These are phyloP conservation scores for Xylariaceae sp. DNA, from an alignment of 2,329 filamentous ascomycete genomes.

Conservation along the genomic window DNA sequence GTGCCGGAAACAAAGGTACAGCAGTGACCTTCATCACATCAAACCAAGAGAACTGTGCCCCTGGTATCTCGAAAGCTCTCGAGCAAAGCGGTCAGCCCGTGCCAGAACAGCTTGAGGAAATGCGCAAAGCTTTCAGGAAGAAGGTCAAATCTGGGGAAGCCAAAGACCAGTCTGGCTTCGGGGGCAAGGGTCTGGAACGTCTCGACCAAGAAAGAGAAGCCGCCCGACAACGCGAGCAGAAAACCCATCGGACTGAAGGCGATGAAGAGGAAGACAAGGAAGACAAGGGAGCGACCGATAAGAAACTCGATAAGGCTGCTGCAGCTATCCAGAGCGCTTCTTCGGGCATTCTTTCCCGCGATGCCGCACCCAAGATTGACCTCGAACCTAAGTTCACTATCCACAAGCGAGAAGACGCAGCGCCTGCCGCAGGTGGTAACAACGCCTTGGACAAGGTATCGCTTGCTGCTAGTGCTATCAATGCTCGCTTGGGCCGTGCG, in stretches of 20 bases:
- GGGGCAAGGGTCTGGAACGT: slow-evolving; percentile 87
- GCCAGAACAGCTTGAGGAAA: slow-evolving; percentile 63
- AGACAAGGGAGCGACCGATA: slow-evolving; percentile 65
- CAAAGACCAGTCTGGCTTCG: slow-evolving; percentile 86
- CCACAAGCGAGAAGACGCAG: slow-evolving; percentile 61
- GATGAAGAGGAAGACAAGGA: slow-evolving; percentile 72
- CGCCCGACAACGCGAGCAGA: slow-evolving; percentile 79
- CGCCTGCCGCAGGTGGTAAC: slow-evolving; percentile 42
- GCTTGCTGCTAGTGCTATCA: slow-evolving; percentile 87
- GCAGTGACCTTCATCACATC: slow-evolving; percentile 92
- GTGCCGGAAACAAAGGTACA: slow-evolving; percentile 90
- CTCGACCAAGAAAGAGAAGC: slow-evolving; percentile 89
- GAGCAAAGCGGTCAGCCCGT: slow-evolving; percentile 84
- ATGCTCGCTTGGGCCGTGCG: slow-evolving; percentile 82
- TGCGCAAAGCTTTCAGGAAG: slow-evolving; percentile 72
- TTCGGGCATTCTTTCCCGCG: slow-evolving; percentile 53
- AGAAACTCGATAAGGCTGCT: slow-evolving; percentile 65
- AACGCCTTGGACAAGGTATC: slow-evolving; percentile 81
- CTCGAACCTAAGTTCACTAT: slow-evolving; percentile 63
- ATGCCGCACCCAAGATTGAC: slow-evolving; percentile 43
- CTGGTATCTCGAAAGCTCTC: slow-evolving; percentile 86
- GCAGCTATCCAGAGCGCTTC: slow-evolving; percentile 61
- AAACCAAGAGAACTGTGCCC: slow-evolving; percentile 85
- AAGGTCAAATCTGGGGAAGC: slow-evolving; percentile 92
- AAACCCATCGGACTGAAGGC: slow-evolving; percentile 83